These are phyloP conservation scores for Cafeteria roenbergensis DNA, from an alignment of 108 stramenopile species.

Conservation along the genomic window DNA sequence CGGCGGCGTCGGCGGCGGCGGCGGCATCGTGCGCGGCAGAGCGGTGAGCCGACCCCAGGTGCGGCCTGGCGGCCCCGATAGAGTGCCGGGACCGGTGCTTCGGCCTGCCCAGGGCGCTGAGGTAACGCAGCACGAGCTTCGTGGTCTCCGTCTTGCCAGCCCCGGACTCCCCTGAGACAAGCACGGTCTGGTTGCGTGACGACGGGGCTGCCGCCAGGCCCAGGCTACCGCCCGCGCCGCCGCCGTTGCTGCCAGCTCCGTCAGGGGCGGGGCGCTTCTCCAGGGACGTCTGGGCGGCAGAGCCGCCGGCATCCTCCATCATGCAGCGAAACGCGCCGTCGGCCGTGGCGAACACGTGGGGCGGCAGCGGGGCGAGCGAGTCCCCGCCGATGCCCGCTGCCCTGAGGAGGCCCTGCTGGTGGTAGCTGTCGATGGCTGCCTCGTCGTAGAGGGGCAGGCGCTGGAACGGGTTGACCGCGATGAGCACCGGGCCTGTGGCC, in stretches of 20 bases:
- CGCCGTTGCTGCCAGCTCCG: too few species aligned
- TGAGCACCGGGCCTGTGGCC: constrained; percentile 65
- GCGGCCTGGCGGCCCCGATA: constrained; percentile 3
- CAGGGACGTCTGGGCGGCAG: too few species aligned
- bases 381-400: background rate
- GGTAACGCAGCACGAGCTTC: constrained; percentile 61
- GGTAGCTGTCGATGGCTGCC: constrained; percentile 49
- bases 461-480: constrained; percentile 84
- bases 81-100: background rate
- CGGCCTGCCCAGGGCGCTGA: constrained; percentile 25
- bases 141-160: constrained; percentile 71
- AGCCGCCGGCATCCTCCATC: too few species aligned
- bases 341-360: constrained; percentile 78
- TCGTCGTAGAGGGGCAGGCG: constrained; percentile 71
- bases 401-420: constrained; percentile 21
- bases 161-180: constrained; percentile 63
- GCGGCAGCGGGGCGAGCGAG: constrained; percentile 33
- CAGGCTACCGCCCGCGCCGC: too few species aligned
- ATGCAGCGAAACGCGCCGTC: constrained; percentile 84
- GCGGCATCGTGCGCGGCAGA: too few species aligned
- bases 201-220: background rate
- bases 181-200: constrained; percentile 31
- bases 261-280: too few species aligned
- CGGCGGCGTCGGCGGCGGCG: constrained; percentile 8
- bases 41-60: background rate